Evolutionary conservation across 257 asterid genomes (phyloP), one percentile per base, ranked within the genome.

Genomic region (Marsdenia floribunda): DNA sequence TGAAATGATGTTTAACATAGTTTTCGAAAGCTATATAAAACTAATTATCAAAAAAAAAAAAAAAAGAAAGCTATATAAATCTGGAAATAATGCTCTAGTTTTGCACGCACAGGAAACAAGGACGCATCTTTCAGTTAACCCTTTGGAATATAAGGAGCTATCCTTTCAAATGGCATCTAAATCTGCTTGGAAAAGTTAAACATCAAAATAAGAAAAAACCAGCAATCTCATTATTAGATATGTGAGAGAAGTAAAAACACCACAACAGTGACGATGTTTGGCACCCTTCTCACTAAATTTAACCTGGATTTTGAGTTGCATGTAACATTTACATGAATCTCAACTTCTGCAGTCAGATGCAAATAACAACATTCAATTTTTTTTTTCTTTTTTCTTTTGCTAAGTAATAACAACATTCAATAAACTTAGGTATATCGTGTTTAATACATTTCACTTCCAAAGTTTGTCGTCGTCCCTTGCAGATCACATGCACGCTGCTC

Each of bases 401-500:
- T n/a, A n/a, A n/a, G n/a, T n/a, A 46, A 9, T 13, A 19, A 35
- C 38, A 72, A 26, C 75, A 42, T 47, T 13, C n/a, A 47, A 50
- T 14, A 3, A 22, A 26, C 26, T n/a, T 5, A 65, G 21, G 55
- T 54, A 40, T 40, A 47, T 35, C 49, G 69, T 40, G 70, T 75
- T 85, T 83, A 83, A 16, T 47, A 59, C 14, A 63, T 44, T 75
- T 70, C 88, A 71, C 73, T 54, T 70, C 81, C 82, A 74, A 87
- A 82, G 79, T 72, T 76, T 82, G 80, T 82, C 14, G 67, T 75
- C 70, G 74, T 72, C 76, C 96, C 96, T 83, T 77, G 97, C 65
- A 93, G 83, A 85, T 93, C 97, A 75, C 98, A 91, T 10, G 83
- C 87, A 6, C 96, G 96, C 61, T 88, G 84, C 91, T 93, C 96